A percentile compares a stretch with the other conserved stretches of the same genome.
These are phyloP conservation scores for Ramalina intermedia DNA, from an alignment of 495 filamentous ascomycete species.

Conservation along the genomic window DNA sequence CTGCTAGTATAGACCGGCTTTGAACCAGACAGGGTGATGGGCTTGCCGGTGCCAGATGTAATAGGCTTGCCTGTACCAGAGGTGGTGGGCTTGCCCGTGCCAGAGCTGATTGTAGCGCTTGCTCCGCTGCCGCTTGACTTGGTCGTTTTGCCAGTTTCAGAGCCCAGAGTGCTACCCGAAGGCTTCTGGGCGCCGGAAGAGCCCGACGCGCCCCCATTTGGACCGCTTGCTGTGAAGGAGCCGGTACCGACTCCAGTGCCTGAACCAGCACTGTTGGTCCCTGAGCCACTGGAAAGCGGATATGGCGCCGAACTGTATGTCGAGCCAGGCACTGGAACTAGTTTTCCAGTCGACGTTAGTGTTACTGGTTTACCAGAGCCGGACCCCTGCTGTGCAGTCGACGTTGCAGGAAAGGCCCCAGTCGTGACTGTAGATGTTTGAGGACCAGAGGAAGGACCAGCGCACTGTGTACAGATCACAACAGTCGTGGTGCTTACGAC, in stretches of 20 bases:
- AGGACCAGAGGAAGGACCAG: neutral
- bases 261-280: neutral
- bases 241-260: neutral
- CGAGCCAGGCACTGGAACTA: neutral
- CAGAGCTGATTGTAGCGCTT: neutral
- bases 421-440: too few relatives aligned
- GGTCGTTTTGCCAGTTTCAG: neutral
- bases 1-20: neutral
- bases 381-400: neutral
- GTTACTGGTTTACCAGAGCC: neutral
- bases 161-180: neutral
- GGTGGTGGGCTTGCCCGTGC: neutral
- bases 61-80: neutral
- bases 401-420: neutral
- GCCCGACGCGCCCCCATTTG: neutral
- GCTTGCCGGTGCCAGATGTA: neutral
- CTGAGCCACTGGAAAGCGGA: neutral
- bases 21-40: neutral
- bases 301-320: neutral
- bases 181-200: neutral
- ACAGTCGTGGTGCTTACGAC: neutral
- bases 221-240: neutral
- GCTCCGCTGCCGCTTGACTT: neutral
- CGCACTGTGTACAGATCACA: neutral
- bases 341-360: neutral